Base-by-base conservation (phyloP, 768 basidiomycete genomes). In the Pulveroboletus sp. region DNA sequence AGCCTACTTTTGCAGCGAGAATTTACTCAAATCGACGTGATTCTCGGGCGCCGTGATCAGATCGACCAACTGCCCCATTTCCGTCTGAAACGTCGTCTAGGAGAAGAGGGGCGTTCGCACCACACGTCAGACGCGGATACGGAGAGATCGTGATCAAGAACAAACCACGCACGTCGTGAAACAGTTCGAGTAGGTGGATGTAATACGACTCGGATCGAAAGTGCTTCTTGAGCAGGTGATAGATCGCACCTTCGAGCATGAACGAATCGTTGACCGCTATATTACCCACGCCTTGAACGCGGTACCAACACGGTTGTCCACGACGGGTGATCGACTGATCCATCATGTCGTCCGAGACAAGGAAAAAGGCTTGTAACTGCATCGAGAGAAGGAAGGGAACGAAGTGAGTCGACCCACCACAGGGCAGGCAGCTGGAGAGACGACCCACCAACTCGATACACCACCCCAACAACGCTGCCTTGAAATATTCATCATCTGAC, bases 351-450 rank as follows among this genome's bases (percentile, higher is more conserved):
- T 99, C 56, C 32, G 57, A 80, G 49, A 96, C 92, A 49, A 98
- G 82, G 85, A 98, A 97, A 72, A 86, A 96, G 0, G 93, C 93
- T 85, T 98, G 95, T 8, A 99, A 81, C 92, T 95, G 61, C 7
- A 30, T 3, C 28, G 33, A 5, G 24, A 2, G 5, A 6, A 1
- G 6, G 9, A 21, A 21, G 3, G 8, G 4, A 18, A 14, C 14
- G 27, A 7, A 1, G 36, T 12, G 40, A 30, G 6, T 6, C 5
- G 6, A 35, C 33, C 33, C 2, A 10, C 12, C 32, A 35, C 33
- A 14, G 15, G 33, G 14, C 33, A 6, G 5, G 12, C 8, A 14
- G 7, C 14, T 3, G 6, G 11, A 14, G 14, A 33, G 15, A 33
- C 14, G 11, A 78, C 90, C 58, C 55, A 94, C 94, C 54, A 97